Conservation (phyloP, 352 stramenopile genomes). For the Elongisporangium prolatum region DNA sequence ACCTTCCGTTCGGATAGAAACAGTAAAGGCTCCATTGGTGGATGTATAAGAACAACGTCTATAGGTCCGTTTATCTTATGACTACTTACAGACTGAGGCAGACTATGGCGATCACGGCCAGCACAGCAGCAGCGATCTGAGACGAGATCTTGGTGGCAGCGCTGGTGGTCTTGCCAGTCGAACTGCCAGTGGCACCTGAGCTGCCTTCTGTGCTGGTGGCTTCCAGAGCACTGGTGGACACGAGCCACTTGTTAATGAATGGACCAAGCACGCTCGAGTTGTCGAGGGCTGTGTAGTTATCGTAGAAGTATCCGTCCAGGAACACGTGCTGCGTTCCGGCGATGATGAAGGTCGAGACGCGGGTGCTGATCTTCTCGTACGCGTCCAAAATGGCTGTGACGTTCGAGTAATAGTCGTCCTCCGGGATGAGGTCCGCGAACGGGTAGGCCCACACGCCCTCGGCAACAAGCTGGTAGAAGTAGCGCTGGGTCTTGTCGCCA, state of each 20-base stretch:
- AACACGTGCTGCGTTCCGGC: constrained; percentile 24
- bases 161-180: not conserved
- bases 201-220: too few relatives aligned
- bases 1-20: too few relatives aligned
- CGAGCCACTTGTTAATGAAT: constrained; percentile 33
- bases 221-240: too few relatives aligned
- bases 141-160: not conserved
- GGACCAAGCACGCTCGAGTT: constrained; percentile 14
- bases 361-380: constrained; percentile 20
- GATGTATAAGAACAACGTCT: too few relatives aligned
- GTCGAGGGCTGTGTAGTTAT: not conserved
- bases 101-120: too few relatives aligned
- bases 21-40: too few relatives aligned
- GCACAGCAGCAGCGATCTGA: too few relatives aligned
- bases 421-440: constrained; percentile 46
- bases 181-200: not conserved
- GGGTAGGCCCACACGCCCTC: constrained; percentile 48
- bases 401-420: constrained; percentile 47
- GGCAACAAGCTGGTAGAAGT: constrained; percentile 58
- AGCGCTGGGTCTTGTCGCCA: constrained; percentile 51
- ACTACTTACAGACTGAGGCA: too few relatives aligned
- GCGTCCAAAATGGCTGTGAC: constrained; percentile 21
- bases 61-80: too few relatives aligned
- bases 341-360: constrained; percentile 23
- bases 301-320: constrained; percentile 4